Evolutionary conservation across 768 basidiomycete species (phyloP).

Genomic region (Xerocomellus amylosporus): DNA sequence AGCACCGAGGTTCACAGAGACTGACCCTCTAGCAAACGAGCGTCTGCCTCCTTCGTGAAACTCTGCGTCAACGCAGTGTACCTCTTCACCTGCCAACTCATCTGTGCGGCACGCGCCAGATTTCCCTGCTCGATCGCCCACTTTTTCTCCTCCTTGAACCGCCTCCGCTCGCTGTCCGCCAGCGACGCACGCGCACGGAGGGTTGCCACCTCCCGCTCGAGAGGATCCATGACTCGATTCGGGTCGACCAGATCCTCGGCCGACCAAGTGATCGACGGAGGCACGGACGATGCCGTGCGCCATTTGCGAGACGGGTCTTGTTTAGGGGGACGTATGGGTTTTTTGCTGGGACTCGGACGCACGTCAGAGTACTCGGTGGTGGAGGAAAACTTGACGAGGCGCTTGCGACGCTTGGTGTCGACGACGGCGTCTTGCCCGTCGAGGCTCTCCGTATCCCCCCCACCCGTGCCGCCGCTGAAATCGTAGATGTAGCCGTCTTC

Average conservation of each 20-base stretch:
- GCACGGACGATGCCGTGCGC: conserved; percentile 35
- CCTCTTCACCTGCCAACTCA: conserved; percentile 81
- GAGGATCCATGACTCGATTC: conserved; percentile 53
- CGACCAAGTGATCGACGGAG: conserved; percentile 65
- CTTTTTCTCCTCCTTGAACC: conserved; percentile 82
- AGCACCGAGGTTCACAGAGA: not conserved
- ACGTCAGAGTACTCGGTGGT: conserved; percentile 35
- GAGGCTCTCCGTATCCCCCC: conserved; percentile 20
- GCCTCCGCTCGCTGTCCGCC: conserved; percentile 78
- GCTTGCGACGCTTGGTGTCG: conserved; percentile 34
- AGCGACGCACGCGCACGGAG: conserved; percentile 74
- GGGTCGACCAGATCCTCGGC: conserved; percentile 64
- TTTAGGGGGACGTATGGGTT: conserved; percentile 28
- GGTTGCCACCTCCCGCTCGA: conserved; percentile 72
- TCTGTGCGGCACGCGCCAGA: conserved; percentile 66
- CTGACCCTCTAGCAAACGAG: conserved; percentile 62
- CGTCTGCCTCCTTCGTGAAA: conserved; percentile 75
- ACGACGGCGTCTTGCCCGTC: conserved; percentile 12
- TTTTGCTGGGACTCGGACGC: conserved; percentile 18
- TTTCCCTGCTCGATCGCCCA: conserved; percentile 85
- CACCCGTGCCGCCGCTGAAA: conserved; percentile 10
- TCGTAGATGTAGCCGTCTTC: conserved; percentile 44
- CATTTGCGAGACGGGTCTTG: conserved; percentile 30
- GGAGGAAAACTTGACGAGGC: conserved; percentile 46
- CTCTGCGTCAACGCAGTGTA: conserved; percentile 79